These are phyloP conservation scores for Ocimum tenuiflorum DNA, from an alignment of 257 asterid species.

Conservation along the genomic window DNA sequence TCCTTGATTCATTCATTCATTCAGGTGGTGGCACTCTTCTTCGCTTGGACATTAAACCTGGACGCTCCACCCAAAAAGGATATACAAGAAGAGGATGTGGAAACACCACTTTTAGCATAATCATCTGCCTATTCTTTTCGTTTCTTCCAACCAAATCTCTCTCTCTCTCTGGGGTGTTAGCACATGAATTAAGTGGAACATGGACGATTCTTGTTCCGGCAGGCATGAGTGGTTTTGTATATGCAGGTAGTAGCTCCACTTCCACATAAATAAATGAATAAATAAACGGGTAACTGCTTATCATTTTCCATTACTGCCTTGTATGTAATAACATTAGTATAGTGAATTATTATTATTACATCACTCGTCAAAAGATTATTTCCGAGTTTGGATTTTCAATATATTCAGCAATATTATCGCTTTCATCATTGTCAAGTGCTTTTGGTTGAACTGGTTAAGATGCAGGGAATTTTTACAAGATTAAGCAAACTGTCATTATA, in stretches of 20 bases:
- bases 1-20: no score
- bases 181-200: background rate
- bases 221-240: background rate
- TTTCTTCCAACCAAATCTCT: no score
- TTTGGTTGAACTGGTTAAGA: no score
- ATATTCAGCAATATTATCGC: no score
- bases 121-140: no score
- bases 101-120: slow-evolving; percentile 63
- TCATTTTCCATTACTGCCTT: background rate
- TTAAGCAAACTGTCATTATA: no score
- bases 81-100: slow-evolving; percentile 40
- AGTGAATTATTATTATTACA: no score
- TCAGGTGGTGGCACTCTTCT: slow-evolving; percentile 55
- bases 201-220: background rate
- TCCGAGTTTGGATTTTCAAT: no score
- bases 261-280: background rate
- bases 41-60: slow-evolving; percentile 53
- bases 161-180: background rate
- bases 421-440: no score
- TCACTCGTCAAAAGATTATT: no score
- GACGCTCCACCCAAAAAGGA: slow-evolving; percentile 31
- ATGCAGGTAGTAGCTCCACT: background rate
- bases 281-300: background rate
- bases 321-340: no score
- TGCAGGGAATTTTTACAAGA: no score